Percentiles rank a stretch among this genome's conserved stretches.
phyloP scores from a whole-genome alignment of 345 rosid genomes.

The Ailanthus altissimus region DNA sequence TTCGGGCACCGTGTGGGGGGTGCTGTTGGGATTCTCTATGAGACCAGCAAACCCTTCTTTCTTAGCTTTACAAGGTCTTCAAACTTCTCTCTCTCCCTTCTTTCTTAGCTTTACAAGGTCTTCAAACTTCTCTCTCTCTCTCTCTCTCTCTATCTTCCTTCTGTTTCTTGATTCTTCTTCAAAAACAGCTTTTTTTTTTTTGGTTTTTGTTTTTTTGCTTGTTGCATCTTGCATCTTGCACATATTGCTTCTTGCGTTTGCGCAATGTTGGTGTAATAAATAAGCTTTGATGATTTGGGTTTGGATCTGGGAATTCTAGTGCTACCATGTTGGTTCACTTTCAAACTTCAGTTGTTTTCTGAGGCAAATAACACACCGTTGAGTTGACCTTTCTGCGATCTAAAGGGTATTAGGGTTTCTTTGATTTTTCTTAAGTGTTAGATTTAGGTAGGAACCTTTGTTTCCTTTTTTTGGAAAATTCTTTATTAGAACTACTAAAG shows the following conservation, averaged over 20 bases:
- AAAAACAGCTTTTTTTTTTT: background rate
- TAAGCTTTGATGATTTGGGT: constrained; percentile 1
- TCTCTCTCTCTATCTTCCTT: background rate
- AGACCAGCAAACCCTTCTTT: background rate
- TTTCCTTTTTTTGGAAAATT: background rate
- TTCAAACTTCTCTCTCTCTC: too few relatives aligned
- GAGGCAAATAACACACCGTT: background rate
- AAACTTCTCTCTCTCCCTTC: background rate
- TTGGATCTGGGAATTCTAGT: constrained; percentile 24
- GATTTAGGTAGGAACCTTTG: background rate
- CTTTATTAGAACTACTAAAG: background rate
- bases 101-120: background rate
- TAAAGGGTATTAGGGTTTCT: constrained; percentile 3
- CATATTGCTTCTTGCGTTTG: background rate
- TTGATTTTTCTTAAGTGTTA: background rate
- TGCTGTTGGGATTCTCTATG: constrained; percentile 13
- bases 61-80: background rate
- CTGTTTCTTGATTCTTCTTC: background rate
- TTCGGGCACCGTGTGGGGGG: background rate
- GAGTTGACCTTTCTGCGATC: background rate
- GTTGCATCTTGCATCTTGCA: background rate
- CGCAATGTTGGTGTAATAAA: background rate
- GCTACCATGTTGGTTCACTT: background rate
- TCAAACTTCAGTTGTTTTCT: background rate
- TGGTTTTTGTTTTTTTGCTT: background rate